These are phyloP conservation scores for Pseudognaphalium luteoalbum DNA, from an alignment of 129 eudicot genomes.

Conservation along the genomic window DNA sequence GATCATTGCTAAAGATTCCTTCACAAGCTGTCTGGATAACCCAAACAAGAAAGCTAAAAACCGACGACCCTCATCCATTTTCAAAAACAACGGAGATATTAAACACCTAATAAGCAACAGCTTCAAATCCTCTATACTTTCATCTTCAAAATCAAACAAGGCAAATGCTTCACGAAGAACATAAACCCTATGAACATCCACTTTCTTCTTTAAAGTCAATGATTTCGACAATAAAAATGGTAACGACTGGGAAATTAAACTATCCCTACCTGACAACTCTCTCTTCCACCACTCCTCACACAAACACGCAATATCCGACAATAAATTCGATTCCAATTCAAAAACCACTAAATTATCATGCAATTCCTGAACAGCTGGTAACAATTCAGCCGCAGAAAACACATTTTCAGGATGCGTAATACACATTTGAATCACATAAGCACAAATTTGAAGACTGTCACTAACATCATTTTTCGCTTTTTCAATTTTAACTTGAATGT, in stretches of 20 bases:
- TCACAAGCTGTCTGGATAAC: slow-evolving; percentile 69
- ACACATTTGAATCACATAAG: slow-evolving; percentile 56
- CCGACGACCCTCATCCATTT: slow-evolving; percentile 81
- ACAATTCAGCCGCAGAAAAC: slow-evolving; percentile 56
- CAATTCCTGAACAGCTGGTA: slow-evolving; percentile 57
- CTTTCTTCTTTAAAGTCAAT: slow-evolving; percentile 81
- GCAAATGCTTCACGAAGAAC: slow-evolving; percentile 68
- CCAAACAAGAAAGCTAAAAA: slow-evolving; percentile 74
- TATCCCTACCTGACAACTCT: slow-evolving; percentile 61
- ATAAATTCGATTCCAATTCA: slow-evolving; percentile 57
- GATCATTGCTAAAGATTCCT: slow-evolving; percentile 81
- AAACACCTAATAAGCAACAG: slow-evolving; percentile 73
- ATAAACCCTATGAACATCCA: slow-evolving; percentile 80
- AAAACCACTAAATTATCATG: slow-evolving; percentile 81
- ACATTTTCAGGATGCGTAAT: slow-evolving; percentile 56
- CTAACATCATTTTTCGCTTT: slow-evolving; percentile 21
- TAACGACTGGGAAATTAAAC: slow-evolving; percentile 69
- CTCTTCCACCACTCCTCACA: slow-evolving; percentile 99
- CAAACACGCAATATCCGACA: slow-evolving; percentile 69
- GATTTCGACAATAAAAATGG: slow-evolving; percentile 82
- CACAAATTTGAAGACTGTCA: slow-evolving; percentile 60
- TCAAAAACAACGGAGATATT: slow-evolving; percentile 79
- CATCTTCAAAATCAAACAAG: slow-evolving; percentile 94
- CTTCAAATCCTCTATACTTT: slow-evolving; percentile 93
- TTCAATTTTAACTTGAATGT: slow-evolving; percentile 22